These are phyloP conservation scores for Annulohypoxylon truncatum DNA, from an alignment of 2,329 filamentous ascomycete species.

Conservation along the genomic window DNA sequence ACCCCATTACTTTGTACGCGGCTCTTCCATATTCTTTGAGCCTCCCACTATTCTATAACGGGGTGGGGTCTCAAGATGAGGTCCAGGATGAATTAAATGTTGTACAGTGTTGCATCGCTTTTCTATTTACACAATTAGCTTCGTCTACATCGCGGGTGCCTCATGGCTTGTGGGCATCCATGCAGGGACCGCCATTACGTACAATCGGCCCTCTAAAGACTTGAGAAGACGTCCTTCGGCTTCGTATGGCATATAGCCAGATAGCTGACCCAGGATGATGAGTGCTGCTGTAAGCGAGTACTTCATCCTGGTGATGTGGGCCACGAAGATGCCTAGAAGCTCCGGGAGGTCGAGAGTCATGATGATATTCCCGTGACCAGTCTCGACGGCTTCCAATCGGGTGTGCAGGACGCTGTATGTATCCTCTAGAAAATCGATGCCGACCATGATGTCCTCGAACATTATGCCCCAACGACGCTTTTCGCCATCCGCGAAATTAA, in stretches of 20 bases:
- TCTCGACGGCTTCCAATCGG: slow-evolving; percentile 1
- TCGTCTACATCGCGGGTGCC: background rate
- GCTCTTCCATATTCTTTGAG: background rate
- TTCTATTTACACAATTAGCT: background rate
- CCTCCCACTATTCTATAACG: background rate
- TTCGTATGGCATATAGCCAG: background rate
- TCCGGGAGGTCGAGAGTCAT: background rate
- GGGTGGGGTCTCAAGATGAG: background rate
- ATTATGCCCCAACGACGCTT: background rate
- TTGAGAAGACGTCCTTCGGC: background rate
- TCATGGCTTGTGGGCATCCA: background rate
- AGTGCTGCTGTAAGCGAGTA: background rate
- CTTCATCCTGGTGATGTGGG: slow-evolving; percentile 21
- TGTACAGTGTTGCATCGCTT: background rate
- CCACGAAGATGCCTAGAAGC: slow-evolving; percentile 3
- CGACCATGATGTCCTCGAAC: background rate
- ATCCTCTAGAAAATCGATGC: slow-evolving; percentile 1
- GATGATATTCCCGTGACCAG: background rate
- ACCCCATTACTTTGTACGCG: background rate
- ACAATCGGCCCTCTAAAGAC: background rate
- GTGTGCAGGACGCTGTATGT: slow-evolving; percentile 1
- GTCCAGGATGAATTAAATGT: background rate
- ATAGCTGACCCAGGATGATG: slow-evolving; percentile 5
- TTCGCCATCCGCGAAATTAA: background rate
- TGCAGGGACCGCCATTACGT: background rate